These are phyloP conservation scores for Xanthoceras sorbifolium DNA, from an alignment of 345 rosid genomes.

Conservation along the genomic window DNA sequence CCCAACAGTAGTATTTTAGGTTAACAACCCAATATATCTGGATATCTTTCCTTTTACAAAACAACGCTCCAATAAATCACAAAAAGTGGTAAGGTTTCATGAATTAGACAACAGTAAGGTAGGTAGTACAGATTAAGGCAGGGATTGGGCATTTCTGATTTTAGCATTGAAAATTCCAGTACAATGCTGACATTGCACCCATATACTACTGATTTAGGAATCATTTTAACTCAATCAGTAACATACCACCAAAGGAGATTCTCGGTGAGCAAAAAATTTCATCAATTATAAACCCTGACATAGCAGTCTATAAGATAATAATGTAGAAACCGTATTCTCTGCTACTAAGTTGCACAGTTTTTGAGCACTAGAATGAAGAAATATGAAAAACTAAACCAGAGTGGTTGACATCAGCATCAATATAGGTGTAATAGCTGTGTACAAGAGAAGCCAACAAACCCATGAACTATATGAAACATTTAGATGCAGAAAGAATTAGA, in stretches of 20 bases:
- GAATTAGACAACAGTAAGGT: not conserved
- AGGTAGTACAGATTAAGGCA: slow-evolving; percentile 6
- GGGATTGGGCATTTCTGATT: not conserved
- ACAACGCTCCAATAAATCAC: not conserved
- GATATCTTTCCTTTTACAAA: not conserved
- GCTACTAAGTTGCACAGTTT: not conserved
- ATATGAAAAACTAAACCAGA: not conserved
- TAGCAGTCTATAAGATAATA: not conserved
- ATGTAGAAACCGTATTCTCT: not conserved
- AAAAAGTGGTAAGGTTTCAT: not conserved
- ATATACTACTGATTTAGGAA: no score
- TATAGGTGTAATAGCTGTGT: not conserved
- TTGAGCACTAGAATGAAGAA: slow-evolving; percentile 3
- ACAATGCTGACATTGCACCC: not conserved
- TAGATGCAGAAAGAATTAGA: not conserved
- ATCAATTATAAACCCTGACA: not conserved
- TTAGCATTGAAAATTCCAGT: not conserved
- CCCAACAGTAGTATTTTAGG: not conserved
- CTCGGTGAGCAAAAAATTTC: not conserved
- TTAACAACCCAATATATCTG: not conserved
- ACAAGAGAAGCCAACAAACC: not conserved
- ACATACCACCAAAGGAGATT: not conserved
- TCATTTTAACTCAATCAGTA: not conserved
- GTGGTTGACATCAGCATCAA: not conserved
- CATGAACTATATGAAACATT: not conserved